Base-by-base conservation (phyloP, 345 rosid genomes). In the Camelina sativa region DNA sequence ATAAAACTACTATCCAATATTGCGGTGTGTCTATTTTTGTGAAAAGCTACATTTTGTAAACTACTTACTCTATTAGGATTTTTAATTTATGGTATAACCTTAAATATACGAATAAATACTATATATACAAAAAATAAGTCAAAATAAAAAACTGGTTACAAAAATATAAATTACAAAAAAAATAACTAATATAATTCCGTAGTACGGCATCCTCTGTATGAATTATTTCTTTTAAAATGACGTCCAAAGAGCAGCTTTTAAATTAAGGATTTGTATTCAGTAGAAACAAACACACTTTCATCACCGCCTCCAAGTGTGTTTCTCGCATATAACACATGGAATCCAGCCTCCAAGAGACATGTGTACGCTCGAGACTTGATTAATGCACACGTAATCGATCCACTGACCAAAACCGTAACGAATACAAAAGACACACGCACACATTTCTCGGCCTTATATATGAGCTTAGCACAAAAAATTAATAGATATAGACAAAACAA, bases 321-420 rank as follows among this genome's bases (percentile, higher is more conserved):
- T 28, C 75, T 73, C 30, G 15, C 38, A 34, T 28, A 4, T 43
- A 16, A 51, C 67, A 66, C 60, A 73, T 20, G 9, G 40, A 22
- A 32, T 6, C 11, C 0, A 37, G 30, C 47, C 28, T 17, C 0
- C 19, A 60, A 2, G 20, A 4, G 50, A 83, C 88, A 88, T 86
- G 90, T 86, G 96, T 74, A 71, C 64, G 77, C 16, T 70, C 74
- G 6, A 11, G 82, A 88, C 81, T 1, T 7, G 17, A 5, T 78
- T 79, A 22, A 4, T 6, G 8, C 5, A 64, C 86, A 85, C 76
- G 82, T 65, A 81, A 74, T 72, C 81, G 61, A 88, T 92, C 91
- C 76, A 0, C 71, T 54, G 11, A 11, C 30, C 38, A 2, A n/a
- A 17, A n/a, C 0, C 12, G 15, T 34, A 35, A 0, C 35, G 12